Percentiles rank a stretch among this genome's conserved stretches.
phyloP scores from a whole-genome alignment of 2,329 filamentous ascomycete genomes.

The Madurella fahalii region DNA sequence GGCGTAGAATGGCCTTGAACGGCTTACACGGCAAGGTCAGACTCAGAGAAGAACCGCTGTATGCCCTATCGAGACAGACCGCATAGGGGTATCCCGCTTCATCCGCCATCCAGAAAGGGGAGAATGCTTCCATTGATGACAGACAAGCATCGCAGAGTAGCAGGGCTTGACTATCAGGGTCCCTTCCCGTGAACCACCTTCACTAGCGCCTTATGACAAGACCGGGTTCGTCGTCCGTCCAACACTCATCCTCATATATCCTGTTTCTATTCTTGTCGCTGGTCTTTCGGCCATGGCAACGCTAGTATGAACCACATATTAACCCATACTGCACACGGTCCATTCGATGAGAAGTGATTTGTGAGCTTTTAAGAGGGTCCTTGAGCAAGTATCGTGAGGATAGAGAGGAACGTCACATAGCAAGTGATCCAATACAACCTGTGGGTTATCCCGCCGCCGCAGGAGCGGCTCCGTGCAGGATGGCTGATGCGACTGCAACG shows the following conservation, averaged over 20 bases:
- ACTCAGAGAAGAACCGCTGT: too few species aligned
- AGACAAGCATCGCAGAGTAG: background rate
- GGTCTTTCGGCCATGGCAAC: too few species aligned
- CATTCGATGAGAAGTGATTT: background rate
- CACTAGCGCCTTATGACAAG: background rate
- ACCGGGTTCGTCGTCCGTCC: conserved; percentile 7
- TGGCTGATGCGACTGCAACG: conserved; percentile 7
- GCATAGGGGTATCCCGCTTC: background rate
- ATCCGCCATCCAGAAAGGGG: background rate
- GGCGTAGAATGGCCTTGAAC: too few species aligned
- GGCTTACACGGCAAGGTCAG: too few species aligned
- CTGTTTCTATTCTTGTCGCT: conserved; percentile 20
- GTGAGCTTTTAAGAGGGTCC: background rate
- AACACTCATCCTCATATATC: conserved; percentile 6
- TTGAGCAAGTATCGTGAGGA: background rate
- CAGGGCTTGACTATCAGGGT: background rate
- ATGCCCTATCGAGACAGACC: too few species aligned
- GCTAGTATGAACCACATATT: background rate
- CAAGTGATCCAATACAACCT: background rate
- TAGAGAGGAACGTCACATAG: background rate
- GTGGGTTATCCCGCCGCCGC: conserved; percentile 4
- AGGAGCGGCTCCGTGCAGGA: conserved; percentile 23
- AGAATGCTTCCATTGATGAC: background rate
- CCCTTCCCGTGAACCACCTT: background rate
- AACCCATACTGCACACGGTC: background rate